phyloP scores from a whole-genome alignment of 257 asterid genomes.

The Orobanche coerulescens region DNA sequence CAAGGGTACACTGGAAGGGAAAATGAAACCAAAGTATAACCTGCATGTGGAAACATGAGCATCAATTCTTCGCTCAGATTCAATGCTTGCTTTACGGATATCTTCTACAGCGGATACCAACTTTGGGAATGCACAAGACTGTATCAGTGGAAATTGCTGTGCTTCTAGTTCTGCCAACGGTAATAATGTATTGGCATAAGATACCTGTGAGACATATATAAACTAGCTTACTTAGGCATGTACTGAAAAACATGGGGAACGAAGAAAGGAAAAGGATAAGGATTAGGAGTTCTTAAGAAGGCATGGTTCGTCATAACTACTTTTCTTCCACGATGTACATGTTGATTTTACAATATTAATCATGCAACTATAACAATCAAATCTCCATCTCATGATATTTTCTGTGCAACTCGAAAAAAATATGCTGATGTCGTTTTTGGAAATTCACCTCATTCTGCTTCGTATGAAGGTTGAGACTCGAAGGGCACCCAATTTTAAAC shows the following conservation, averaged over 20 bases:
- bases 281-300: not conserved
- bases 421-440: too few species aligned
- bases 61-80: conserved; percentile 84
- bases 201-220: conserved; percentile 41
- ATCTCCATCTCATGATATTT: too few species aligned
- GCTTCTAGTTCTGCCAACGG: conserved; percentile 86
- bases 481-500: too few species aligned
- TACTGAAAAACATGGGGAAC: not conserved
- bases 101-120: conserved; percentile 68
- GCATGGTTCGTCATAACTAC: too few species aligned
- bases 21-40: conserved; percentile 27
- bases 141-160: conserved; percentile 78
- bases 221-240: conserved; percentile 6
- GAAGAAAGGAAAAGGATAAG: not conserved
- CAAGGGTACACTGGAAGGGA: not conserved
- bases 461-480: too few species aligned
- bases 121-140: conserved; percentile 83
- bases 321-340: too few species aligned
- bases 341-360: too few species aligned
- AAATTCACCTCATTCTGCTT: too few species aligned
- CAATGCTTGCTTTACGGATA: conserved; percentile 75
- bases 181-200: conserved; percentile 56
- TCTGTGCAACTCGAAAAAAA: too few species aligned
- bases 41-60: conserved; percentile 71
- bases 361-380: too few species aligned